Percentiles rank a stretch among this genome's conserved stretches.
Conservation (phyloP, 202 grass and related monocot genomes). For the Setaria viridis region DNA sequence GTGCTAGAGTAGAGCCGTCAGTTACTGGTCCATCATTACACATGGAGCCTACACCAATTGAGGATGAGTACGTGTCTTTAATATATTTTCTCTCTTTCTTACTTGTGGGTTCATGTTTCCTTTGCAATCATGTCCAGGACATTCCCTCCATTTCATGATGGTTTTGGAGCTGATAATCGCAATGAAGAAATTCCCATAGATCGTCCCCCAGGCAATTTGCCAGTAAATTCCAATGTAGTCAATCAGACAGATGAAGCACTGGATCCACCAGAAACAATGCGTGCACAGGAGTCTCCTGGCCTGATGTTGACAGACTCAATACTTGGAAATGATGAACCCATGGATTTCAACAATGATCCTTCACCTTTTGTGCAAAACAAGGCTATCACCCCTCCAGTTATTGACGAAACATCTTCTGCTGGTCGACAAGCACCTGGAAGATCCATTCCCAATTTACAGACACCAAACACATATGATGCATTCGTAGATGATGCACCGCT, state of each 20-base stretch:
- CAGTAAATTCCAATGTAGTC: conserved; percentile 16
- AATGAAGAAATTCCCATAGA: conserved; percentile 32
- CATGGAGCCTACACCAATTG: conserved; percentile 45
- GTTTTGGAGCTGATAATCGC: conserved; percentile 29
- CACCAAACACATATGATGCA: conserved; percentile 28
- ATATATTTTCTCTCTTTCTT: conserved; percentile 17
- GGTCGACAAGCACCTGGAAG: conserved; percentile 43
- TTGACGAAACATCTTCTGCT: conserved; percentile 24
- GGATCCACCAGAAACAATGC: conserved; percentile 52
- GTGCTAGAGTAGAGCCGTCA: conserved; percentile 47
- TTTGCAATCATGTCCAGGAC: conserved; percentile 53
- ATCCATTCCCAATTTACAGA: conserved; percentile 28
- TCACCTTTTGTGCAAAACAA: conserved; percentile 52
- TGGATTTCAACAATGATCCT: conserved; percentile 32
- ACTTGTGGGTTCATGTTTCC: conserved; percentile 19
- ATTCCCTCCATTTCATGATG: conserved; percentile 56
- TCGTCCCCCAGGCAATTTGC: conserved; percentile 26
- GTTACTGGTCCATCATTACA: conserved; percentile 36
- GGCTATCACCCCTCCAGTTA: conserved; percentile 39
- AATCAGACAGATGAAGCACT: conserved; percentile 28
- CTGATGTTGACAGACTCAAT: conserved; percentile 36
- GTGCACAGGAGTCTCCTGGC: conserved; percentile 31
- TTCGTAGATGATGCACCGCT: conserved; percentile 23
- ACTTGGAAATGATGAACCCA: conserved; percentile 38
- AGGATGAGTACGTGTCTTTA: conserved; percentile 63